Conservation (phyloP, 768 basidiomycete genomes). For the Tricholoma flavovirens region DNA sequence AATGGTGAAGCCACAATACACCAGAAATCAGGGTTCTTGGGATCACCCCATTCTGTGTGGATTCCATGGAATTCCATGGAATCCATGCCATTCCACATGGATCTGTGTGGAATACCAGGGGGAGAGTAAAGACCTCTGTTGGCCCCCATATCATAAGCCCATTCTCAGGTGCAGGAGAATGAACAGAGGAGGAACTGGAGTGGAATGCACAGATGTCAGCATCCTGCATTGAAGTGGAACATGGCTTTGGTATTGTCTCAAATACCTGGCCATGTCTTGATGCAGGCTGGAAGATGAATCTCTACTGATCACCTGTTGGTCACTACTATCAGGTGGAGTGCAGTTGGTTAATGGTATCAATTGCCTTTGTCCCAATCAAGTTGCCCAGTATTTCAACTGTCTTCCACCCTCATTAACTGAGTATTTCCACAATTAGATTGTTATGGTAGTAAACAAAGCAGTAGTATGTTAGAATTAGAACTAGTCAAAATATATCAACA, state of each 20-base stretch:
- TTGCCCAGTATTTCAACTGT: no score
- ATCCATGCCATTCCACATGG: no score
- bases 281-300: slow-evolving; percentile 11
- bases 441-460: background rate
- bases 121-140: no score
- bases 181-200: background rate
- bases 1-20: no score
- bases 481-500: background rate
- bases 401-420: slow-evolving; percentile 1
- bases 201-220: background rate
- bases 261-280: slow-evolving; percentile 18
- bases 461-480: background rate
- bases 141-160: no score
- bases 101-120: no score
- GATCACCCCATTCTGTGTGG: no score
- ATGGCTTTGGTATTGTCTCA: slow-evolving; percentile 17
- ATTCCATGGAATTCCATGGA: no score
- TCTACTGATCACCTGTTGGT: slow-evolving; percentile 16
- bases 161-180: background rate
- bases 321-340: background rate
- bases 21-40: no score
- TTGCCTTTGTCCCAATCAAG: no score
- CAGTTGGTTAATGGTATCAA: no score
- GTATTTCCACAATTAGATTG: slow-evolving; percentile 9
- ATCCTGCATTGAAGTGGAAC: slow-evolving; percentile 15